Percentiles rank a stretch among this genome's conserved stretches.
Evolutionary conservation across 2,329 filamentous ascomycete species (phyloP).

Genomic region (Atkinsonella hypoxylon): DNA sequence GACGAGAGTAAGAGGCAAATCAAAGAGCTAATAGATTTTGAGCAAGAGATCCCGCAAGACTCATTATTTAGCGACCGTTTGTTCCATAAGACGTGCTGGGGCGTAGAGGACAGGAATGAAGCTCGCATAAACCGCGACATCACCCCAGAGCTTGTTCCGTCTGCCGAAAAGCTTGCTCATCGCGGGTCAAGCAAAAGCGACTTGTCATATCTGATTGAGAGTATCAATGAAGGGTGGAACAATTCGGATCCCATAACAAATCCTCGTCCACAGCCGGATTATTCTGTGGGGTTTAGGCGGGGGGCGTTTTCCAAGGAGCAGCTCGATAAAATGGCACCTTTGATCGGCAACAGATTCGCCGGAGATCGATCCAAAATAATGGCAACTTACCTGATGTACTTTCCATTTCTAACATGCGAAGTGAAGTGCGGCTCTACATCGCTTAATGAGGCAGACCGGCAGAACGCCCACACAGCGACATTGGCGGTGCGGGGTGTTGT

Average conservation of each 20-base stretch:
- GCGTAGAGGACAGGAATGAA: constrained; percentile 2
- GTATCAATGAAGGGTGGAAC: constrained; percentile 27
- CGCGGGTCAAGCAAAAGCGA: neutral
- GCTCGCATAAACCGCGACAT: neutral
- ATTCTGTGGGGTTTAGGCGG: constrained; percentile 25
- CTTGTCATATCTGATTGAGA: constrained; percentile 16
- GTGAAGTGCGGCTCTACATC: constrained; percentile 1
- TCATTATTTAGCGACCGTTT: neutral
- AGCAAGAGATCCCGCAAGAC: neutral
- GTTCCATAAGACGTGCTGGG: neutral
- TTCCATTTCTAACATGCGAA: constrained; percentile 4
- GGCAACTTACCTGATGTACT: constrained; percentile 3
- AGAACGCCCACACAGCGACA: constrained; percentile 2
- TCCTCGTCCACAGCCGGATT: constrained; percentile 28
- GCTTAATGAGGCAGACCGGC: neutral
- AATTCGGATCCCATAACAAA: constrained; percentile 22
- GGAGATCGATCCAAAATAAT: constrained; percentile 2
- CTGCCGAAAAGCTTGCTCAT: constrained; percentile 1
- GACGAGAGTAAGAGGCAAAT: neutral
- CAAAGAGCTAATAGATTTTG: neutral
- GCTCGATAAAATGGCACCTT: neutral
- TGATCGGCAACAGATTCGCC: constrained; percentile 2
- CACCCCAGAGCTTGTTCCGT: neutral
- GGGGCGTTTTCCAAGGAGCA: constrained; percentile 23
- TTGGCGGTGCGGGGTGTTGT: constrained; percentile 2